Evolutionary conservation across 352 stramenopile species (phyloP).

Genomic region (Elongisporangium undulatum): DNA sequence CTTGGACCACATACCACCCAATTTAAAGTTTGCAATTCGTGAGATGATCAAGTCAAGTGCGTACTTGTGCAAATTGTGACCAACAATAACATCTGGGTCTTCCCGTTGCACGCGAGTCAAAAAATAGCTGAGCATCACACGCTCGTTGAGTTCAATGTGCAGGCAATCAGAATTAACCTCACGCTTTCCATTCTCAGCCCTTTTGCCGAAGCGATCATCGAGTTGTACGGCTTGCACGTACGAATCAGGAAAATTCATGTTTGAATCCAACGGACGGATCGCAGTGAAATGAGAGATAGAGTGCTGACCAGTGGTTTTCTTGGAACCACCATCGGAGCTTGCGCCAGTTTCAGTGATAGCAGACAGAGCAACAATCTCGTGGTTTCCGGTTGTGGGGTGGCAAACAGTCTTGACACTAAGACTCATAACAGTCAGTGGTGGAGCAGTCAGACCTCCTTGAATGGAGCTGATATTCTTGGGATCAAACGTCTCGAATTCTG

Average conservation of each 20-base stretch:
- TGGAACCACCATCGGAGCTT: conserved; percentile 54
- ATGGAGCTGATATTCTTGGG: conserved; percentile 90
- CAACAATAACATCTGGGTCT: conserved; percentile 98
- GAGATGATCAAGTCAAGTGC: conserved; percentile 97
- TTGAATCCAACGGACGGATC: conserved; percentile 71
- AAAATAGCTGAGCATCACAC: conserved; percentile 84
- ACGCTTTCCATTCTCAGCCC: conserved; percentile 21
- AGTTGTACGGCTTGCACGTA: conserved; percentile 46
- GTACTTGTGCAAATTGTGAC: conserved; percentile 98
- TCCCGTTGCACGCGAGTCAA: conserved; percentile 91
- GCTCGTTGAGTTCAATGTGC: conserved; percentile 77
- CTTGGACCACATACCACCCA: conserved; percentile 80
- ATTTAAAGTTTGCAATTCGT: conserved; percentile 91
- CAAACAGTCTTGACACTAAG: conserved; percentile 98
- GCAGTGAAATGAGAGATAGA: conserved; percentile 75
- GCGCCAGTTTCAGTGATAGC: conserved; percentile 74
- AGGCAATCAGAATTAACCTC: conserved; percentile 50
- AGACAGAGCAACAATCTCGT: conserved; percentile 92
- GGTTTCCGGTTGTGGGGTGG: conserved; percentile 94
- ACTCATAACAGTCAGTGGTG: conserved; percentile 94
- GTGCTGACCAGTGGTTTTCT: conserved; percentile 19
- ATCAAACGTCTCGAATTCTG: conserved; percentile 91
- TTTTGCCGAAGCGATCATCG: conserved; percentile 63
- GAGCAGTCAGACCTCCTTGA: conserved; percentile 56
- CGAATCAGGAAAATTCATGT: conserved; percentile 48